Evolutionary conservation across 2,329 filamentous ascomycete genomes (phyloP).

Genomic region (Diaporthe ampelina): DNA sequence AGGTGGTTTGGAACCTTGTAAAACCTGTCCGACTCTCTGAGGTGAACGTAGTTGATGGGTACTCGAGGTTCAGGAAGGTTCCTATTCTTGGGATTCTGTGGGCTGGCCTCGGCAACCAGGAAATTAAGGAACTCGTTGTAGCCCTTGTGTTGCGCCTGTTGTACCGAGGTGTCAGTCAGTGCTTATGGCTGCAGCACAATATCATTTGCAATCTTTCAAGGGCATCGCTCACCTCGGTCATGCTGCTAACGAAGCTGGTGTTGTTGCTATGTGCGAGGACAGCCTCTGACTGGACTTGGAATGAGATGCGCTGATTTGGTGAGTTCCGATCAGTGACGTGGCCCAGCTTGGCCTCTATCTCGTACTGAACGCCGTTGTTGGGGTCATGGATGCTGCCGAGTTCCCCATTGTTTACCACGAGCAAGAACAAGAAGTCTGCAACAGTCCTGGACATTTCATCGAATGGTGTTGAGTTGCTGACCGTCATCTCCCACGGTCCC

Average conservation of each 20-base stretch:
- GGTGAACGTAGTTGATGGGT: conserved; percentile 84
- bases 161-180: conserved; percentile 22
- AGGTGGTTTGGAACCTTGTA: conserved; percentile 77
- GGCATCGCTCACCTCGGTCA: conserved; percentile 80
- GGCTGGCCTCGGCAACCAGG: conserved; percentile 70
- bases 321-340: conserved; percentile 80
- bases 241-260: conserved; percentile 85
- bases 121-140: conserved; percentile 90
- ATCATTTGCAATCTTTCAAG: neutral
- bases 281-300: conserved; percentile 79
- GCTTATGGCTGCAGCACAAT: neutral
- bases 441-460: conserved; percentile 82
- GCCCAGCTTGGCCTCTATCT: conserved; percentile 95
- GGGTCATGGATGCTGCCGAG: conserved; percentile 71
- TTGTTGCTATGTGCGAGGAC: conserved; percentile 73
- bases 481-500: conserved; percentile 75
- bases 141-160: conserved; percentile 80
- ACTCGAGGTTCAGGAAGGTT: conserved; percentile 63
- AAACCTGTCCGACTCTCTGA: conserved; percentile 86
- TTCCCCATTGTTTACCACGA: conserved; percentile 78
- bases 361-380: conserved; percentile 74
- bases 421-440: conserved; percentile 84
- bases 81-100: conserved; percentile 63
- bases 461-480: conserved; percentile 78
- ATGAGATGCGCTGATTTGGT: conserved; percentile 73